These are phyloP conservation scores for Pseudoperonospora humuli DNA, from an alignment of 352 stramenopile genomes.

Conservation along the genomic window DNA sequence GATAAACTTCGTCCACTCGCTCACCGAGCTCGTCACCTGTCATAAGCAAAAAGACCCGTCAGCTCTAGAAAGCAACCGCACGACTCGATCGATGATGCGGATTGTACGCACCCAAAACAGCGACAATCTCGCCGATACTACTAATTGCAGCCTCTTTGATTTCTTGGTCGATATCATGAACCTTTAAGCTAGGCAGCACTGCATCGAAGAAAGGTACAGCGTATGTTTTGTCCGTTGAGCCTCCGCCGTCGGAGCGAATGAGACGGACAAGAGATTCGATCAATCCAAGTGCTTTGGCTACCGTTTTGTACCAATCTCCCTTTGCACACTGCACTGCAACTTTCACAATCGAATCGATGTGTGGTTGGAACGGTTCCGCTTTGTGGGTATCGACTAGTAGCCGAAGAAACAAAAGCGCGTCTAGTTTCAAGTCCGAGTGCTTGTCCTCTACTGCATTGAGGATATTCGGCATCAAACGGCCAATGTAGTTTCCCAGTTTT, in stretches of 20 bases:
- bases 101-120: slow-evolving; percentile 41
- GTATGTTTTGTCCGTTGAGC: slow-evolving; percentile 37
- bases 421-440: slow-evolving; percentile 94
- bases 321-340: slow-evolving; percentile 85
- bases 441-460: slow-evolving; percentile 83
- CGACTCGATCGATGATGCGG: neutral
- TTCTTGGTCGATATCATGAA: slow-evolving; percentile 97
- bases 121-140: slow-evolving; percentile 86
- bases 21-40: slow-evolving; percentile 72
- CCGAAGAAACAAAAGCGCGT: slow-evolving; percentile 91
- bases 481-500: slow-evolving; percentile 62
- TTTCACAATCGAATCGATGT: slow-evolving; percentile 75
- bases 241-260: slow-evolving; percentile 42
- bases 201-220: slow-evolving; percentile 87
- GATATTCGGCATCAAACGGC: slow-evolving; percentile 72
- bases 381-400: slow-evolving; percentile 90
- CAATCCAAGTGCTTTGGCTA: slow-evolving; percentile 91
- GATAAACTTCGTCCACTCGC: slow-evolving; percentile 81
- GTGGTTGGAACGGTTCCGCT: slow-evolving; percentile 63
- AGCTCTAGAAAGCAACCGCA: slow-evolving; percentile 2
- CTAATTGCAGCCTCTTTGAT: slow-evolving; percentile 97
- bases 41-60: slow-evolving; percentile 6
- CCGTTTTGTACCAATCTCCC: slow-evolving; percentile 99
- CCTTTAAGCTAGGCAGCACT: slow-evolving; percentile 91
- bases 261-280: slow-evolving; percentile 87